These are phyloP conservation scores for Sparassis latifolia DNA, from an alignment of 1,284 basidiomycete genomes.

Conservation along the genomic window DNA sequence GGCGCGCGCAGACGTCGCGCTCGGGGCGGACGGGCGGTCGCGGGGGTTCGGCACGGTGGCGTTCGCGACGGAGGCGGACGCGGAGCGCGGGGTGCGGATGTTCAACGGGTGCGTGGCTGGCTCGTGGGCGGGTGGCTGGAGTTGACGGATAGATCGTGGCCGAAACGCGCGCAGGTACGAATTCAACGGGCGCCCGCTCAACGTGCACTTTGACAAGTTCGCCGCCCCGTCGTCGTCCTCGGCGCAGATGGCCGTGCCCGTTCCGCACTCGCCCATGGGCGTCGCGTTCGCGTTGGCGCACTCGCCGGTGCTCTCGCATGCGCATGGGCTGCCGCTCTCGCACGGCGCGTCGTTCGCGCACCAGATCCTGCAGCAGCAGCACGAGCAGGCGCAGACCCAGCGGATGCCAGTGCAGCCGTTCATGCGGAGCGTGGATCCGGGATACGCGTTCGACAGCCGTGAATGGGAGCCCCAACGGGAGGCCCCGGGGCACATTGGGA, in stretches of 20 bases:
- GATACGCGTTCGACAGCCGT: too few relatives aligned
- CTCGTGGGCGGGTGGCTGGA: not conserved
- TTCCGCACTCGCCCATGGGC: conserved; percentile 19
- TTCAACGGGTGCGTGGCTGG: conserved; percentile 70
- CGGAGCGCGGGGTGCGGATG: conserved; percentile 78
- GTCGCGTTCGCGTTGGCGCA: conserved; percentile 8
- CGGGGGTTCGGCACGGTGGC: conserved; percentile 86
- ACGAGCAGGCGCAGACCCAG: conserved; percentile 2
- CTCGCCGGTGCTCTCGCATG: conserved; percentile 8
- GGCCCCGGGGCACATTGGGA: conserved; percentile 24
- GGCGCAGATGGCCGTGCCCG: conserved; percentile 20
- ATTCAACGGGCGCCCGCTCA: conserved; percentile 77
- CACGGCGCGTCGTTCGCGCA: conserved; percentile 13
- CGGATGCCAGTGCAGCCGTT: not conserved
- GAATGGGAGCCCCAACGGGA: not conserved
- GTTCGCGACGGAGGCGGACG: conserved; percentile 80
- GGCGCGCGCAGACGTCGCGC: conserved; percentile 82
- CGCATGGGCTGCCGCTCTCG: too few relatives aligned
- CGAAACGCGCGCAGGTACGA: conserved; percentile 53
- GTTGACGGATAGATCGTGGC: not conserved
- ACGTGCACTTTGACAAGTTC: conserved; percentile 85
- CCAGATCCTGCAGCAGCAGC: conserved; percentile 11
- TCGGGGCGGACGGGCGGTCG: conserved; percentile 77
- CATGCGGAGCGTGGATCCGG: not conserved
- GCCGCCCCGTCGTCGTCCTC: conserved; percentile 31